These are phyloP conservation scores for Cryptococcus sp. DNA, from an alignment of 1,284 basidiomycete genomes.

Conservation along the genomic window DNA sequence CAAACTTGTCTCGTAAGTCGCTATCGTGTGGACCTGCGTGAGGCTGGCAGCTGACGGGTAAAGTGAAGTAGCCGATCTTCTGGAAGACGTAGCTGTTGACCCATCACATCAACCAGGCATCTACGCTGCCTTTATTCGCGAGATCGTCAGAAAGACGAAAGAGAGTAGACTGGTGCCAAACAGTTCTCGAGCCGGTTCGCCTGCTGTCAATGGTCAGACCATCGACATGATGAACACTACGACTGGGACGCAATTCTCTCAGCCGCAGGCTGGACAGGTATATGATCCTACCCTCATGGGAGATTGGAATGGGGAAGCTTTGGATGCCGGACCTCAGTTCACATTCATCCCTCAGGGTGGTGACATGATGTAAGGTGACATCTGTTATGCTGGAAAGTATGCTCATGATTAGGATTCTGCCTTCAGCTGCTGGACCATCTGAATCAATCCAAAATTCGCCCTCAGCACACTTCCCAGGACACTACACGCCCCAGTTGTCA, in stretches of 20 bases:
- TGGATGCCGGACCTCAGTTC: conserved; percentile 34
- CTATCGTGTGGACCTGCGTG: background rate
- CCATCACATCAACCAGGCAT: conserved; percentile 76
- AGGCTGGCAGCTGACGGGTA: conserved; percentile 50
- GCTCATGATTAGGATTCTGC: conserved; percentile 30
- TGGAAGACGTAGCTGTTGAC: conserved; percentile 70
- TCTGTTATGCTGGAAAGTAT: too few species aligned
- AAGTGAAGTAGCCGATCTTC: conserved; percentile 70
- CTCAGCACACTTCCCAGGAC: conserved; percentile 17
- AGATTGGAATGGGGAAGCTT: conserved; percentile 34
- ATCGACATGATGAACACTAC: background rate
- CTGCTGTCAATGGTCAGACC: conserved; percentile 8
- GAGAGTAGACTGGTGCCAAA: conserved; percentile 20
- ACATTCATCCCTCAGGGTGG: conserved; percentile 44
- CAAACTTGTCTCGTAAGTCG: conserved; percentile 26
- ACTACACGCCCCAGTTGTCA: conserved; percentile 6
- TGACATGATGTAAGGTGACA: conserved; percentile 42
- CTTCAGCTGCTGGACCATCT: conserved; percentile 41
- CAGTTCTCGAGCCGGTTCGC: conserved; percentile 6
- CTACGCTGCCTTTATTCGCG: conserved; percentile 79
- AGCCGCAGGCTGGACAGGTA: conserved; percentile 3
- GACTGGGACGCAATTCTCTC: background rate
- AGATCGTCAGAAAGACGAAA: conserved; percentile 53
- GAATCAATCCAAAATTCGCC: conserved; percentile 39
- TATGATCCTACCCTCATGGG: conserved; percentile 38